phyloP scores from a whole-genome alignment of 352 stramenopile genomes.

The Pythium aristosporum region DNA sequence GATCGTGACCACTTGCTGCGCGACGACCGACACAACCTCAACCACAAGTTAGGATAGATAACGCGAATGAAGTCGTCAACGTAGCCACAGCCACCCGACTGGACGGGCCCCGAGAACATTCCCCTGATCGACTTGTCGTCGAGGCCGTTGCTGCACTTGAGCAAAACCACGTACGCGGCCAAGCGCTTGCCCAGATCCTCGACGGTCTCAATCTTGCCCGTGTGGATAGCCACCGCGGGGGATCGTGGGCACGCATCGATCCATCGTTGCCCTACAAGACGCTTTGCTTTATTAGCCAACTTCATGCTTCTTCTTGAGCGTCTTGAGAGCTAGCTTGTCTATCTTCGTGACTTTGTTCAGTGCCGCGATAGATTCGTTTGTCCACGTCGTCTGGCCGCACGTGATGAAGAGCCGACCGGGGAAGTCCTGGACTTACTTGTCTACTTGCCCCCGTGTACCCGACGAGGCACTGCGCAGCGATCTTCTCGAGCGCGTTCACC shows the following conservation, averaged over 20 bases:
- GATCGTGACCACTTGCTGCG: slow-evolving; percentile 91
- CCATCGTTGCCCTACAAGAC: slow-evolving; percentile 92
- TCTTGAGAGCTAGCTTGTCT: slow-evolving; percentile 90
- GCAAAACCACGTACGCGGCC: slow-evolving; percentile 93
- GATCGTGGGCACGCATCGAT: slow-evolving; percentile 96
- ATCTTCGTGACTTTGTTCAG: slow-evolving; percentile 88
- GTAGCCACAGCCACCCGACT: slow-evolving; percentile 91
- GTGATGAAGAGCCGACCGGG: slow-evolving; percentile 92
- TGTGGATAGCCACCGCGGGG: slow-evolving; percentile 94
- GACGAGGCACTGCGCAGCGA: slow-evolving; percentile 81
- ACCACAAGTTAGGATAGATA: too few species aligned
- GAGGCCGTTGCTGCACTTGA: slow-evolving; percentile 91
- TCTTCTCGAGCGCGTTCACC: slow-evolving; percentile 82
- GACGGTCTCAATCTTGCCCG: slow-evolving; percentile 94
- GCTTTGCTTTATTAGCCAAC: slow-evolving; percentile 89
- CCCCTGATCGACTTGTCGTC: slow-evolving; percentile 95
- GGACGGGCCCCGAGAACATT: slow-evolving; percentile 93
- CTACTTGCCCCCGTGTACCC: slow-evolving; percentile 92
- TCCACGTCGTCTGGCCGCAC: slow-evolving; percentile 91
- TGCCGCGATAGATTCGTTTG: slow-evolving; percentile 92
- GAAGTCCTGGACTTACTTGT: slow-evolving; percentile 95
- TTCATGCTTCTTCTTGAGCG: slow-evolving; percentile 96
- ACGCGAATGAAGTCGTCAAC: slow-evolving; percentile 92
- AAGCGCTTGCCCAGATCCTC: slow-evolving; percentile 94
- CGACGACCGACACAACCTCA: slow-evolving; percentile 86